Evolutionary conservation across 345 rosid species (phyloP).

Genomic region (Microcos paniculata): DNA sequence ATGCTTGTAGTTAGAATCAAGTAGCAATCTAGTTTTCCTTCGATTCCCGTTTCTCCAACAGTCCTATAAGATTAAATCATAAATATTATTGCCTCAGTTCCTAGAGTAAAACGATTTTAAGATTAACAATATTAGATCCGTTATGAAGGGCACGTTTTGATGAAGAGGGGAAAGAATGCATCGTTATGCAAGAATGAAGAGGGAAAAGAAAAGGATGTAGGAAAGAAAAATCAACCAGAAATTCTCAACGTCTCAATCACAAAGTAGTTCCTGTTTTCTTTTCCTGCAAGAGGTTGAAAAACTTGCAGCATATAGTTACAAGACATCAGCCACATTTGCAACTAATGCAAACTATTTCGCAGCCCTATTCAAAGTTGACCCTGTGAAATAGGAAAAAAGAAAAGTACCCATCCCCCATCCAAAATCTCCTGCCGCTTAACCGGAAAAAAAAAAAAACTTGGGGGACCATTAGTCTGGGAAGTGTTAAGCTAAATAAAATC

Average conservation of each 20-base stretch:
- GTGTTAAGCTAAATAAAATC: not conserved
- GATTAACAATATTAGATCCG: not conserved
- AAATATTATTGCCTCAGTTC: not conserved
- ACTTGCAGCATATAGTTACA: constrained; percentile 1
- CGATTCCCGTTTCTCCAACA: not conserved
- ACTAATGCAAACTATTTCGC: not conserved
- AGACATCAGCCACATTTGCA: not conserved
- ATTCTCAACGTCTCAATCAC: not conserved
- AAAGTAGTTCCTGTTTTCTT: not conserved
- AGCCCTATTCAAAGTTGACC: not conserved
- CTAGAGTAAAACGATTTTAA: not conserved
- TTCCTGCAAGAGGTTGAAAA: not conserved
- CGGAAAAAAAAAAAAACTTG: not conserved
- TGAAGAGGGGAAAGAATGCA: not conserved
- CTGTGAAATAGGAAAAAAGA: not conserved
- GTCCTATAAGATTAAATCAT: too few relatives aligned
- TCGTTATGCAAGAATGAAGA: not conserved
- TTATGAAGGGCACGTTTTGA: not conserved
- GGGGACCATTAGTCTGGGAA: not conserved
- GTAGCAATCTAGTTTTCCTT: not conserved
- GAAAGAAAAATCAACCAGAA: constrained; percentile 4
- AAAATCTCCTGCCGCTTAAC: not conserved
- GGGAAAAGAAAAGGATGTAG: not conserved
- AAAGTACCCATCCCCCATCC: not conserved
- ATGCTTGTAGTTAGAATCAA: not conserved